Evolutionary conservation across 805 yeast genomes (phyloP), one percentile per base, ranked within the genome.

Genomic region (Schwanniomyces vanrijiae): DNA sequence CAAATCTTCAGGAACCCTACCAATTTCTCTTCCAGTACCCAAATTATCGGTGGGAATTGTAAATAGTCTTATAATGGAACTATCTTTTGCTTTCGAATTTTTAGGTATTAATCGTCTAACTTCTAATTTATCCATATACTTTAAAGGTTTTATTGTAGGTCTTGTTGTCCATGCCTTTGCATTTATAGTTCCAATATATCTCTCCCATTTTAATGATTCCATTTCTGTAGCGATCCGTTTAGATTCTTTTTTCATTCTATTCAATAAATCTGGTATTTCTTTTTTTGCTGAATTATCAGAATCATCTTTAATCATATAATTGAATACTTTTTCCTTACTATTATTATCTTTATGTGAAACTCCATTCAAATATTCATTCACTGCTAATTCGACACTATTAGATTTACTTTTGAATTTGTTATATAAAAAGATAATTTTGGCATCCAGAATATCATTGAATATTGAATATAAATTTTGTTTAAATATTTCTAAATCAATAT

Each of bases 81-180:
- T 53, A 29, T 64, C 65, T 22, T 57, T 58, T 40, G 50, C 50
- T 42, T 59, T 63, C 5, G 52, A 37, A 26, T 47, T 50, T 47
- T 47, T 66, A n/a, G 65, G 74, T n/a, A 53, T 56, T 39, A 66
- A 51, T 29, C 73, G 62, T 20, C 65, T 66, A 13, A 81, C 52
- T 8, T 66, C 62, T 24, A 82, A 55, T 20, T 56, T 61, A 8
- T 82, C 74, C 1, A 76, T 75, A 54, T 72, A 78, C 20, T 71
- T 61, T 1, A 81, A 60, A 0, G 79, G 75, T 22, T 68, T 71
- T 21, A 75, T 52, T 0, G 83, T 78, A 0, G 88, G 86, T 49
- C 91, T 66, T 0, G 90, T 85, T 10, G 90, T 86, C 86, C 87
- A 83, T 2, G 86, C 88, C 43, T 77, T 77, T 1, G 81, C 78